phyloP scores from a whole-genome alignment of 768 basidiomycete species.

The Suillus bovinus region DNA sequence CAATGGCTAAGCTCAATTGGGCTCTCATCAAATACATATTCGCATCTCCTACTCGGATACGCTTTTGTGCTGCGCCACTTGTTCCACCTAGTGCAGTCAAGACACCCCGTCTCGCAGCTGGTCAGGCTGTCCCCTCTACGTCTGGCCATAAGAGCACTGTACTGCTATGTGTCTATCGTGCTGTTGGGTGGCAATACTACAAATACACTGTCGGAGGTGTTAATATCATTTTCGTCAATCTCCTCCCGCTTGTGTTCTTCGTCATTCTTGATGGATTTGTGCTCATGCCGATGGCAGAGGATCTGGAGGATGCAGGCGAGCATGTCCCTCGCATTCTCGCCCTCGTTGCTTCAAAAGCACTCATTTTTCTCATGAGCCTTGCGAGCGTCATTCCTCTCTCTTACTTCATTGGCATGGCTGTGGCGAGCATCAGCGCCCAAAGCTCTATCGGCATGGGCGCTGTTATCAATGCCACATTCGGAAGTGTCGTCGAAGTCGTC shows the following conservation, averaged over 20 bases:
- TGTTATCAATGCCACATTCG: conserved; percentile 98
- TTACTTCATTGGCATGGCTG: conserved; percentile 99
- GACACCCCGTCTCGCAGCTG: conserved; percentile 74
- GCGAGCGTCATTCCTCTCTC: conserved; percentile 94
- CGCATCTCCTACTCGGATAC: conserved; percentile 76
- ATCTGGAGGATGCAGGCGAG: conserved; percentile 50
- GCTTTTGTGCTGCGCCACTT: conserved; percentile 89
- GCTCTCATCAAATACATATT: conserved; percentile 85
- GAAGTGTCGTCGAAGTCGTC: conserved; percentile 97
- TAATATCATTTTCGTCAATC: conserved; percentile 97
- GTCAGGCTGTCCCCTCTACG: conserved; percentile 79
- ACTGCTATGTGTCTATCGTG: conserved; percentile 91
- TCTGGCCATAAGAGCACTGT: conserved; percentile 82
- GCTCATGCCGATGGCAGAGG: conserved; percentile 69
- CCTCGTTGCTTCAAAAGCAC: conserved; percentile 66
- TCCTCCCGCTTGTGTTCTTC: conserved; percentile 91
- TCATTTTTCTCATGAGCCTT: conserved; percentile 84
- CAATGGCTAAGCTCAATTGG: conserved; percentile 98
- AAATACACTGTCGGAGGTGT: conserved; percentile 99
- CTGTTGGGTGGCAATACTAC: conserved; percentile 89
- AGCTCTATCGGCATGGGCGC: conserved; percentile 99
- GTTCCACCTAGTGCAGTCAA: conserved; percentile 47
- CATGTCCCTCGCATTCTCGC: conserved; percentile 66
- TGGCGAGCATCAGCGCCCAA: conserved; percentile 98
- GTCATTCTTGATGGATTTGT: conserved; percentile 93